Conservation (phyloP, 106 monocot genomes). For the Ottelia alismoides region DNA sequence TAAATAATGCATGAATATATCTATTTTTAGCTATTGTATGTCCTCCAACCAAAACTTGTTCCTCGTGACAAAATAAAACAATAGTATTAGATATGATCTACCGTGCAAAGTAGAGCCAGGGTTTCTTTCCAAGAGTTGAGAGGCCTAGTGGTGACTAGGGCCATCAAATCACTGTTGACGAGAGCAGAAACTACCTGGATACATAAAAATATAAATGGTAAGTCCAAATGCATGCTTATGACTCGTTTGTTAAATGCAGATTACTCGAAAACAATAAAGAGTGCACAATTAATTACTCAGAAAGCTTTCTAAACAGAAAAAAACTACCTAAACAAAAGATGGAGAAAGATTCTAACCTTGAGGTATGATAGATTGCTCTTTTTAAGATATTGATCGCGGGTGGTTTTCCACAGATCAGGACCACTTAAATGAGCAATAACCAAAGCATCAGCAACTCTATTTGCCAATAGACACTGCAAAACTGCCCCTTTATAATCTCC, state of each 20-base stretch:
- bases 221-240: background rate
- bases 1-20: too few relatives aligned
- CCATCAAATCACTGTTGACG: slow-evolving; percentile 89
- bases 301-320: background rate
- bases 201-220: background rate
- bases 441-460: slow-evolving; percentile 91
- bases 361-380: slow-evolving; percentile 59
- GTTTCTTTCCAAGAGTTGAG: slow-evolving; percentile 89
- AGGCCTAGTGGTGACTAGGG: slow-evolving; percentile 73
- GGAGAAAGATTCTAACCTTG: slow-evolving; percentile 44
- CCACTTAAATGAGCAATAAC: slow-evolving; percentile 82
- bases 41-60: background rate
- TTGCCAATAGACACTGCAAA: slow-evolving; percentile 53
- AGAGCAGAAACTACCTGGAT: slow-evolving; percentile 95
- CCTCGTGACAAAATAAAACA: background rate
- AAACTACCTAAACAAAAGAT: background rate
- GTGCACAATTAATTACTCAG: background rate
- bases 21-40: background rate
- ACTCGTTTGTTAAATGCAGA: background rate
- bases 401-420: slow-evolving; percentile 63
- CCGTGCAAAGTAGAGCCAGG: slow-evolving; percentile 93
- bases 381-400: slow-evolving; percentile 71
- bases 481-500: slow-evolving; percentile 95
- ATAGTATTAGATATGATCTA: slow-evolving; percentile 9
- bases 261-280: background rate